Conservation (phyloP, 305 asterid species). For the Solanum hybrid region DNA sequence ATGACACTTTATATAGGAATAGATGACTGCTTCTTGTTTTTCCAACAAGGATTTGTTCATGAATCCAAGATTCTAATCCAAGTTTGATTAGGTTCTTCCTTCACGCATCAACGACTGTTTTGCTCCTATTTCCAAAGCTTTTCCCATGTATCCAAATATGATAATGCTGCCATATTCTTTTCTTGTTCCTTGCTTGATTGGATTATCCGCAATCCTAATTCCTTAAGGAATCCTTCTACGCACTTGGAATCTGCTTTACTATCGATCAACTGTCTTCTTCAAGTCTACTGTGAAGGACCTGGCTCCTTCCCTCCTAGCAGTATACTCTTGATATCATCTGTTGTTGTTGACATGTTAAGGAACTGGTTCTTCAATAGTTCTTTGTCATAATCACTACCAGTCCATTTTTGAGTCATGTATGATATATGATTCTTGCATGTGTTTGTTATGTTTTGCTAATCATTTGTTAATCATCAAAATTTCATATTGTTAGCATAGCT, state of each 20-base stretch:
- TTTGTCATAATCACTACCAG: background rate
- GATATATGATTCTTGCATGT: background rate
- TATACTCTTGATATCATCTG: background rate
- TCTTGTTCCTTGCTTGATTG: background rate
- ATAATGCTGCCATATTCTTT: background rate
- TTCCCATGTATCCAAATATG: background rate
- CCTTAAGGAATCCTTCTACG: background rate
- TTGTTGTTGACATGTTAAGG: background rate
- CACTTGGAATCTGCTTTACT: background rate
- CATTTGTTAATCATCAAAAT: background rate
- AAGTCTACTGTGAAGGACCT: background rate
- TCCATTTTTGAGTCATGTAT: background rate
- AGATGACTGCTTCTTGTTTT: background rate
- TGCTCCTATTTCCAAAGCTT: background rate
- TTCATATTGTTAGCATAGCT: background rate
- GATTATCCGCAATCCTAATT: background rate
- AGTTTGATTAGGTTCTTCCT: background rate
- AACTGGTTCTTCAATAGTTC: background rate
- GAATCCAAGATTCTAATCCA: background rate
- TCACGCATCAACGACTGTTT: background rate
- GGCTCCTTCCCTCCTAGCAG: background rate
- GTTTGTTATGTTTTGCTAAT: background rate
- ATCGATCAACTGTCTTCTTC: background rate
- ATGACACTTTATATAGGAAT: background rate
- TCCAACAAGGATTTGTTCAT: background rate